phyloP scores from a whole-genome alignment of 176 grass and related monocot genomes.

The Puya raimondii region DNA sequence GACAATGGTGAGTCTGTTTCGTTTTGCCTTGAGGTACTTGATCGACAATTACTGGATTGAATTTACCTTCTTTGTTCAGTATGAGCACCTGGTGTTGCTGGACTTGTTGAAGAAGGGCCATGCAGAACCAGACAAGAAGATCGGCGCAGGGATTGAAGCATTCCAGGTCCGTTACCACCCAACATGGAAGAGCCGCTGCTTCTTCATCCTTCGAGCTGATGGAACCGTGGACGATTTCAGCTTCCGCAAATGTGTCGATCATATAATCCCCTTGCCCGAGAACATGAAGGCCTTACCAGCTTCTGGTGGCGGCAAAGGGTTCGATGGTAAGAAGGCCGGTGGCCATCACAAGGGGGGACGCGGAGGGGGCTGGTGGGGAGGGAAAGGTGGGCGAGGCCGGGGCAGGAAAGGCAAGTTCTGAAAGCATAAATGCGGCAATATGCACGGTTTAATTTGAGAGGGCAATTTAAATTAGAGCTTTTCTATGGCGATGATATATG shows the following conservation, averaged over 20 bases:
- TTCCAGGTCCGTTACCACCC: slow-evolving; percentile 80
- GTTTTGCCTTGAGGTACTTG: no score
- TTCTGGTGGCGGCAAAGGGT: slow-evolving; percentile 14
- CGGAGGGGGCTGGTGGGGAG: slow-evolving; percentile 21
- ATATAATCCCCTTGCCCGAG: slow-evolving; percentile 75
- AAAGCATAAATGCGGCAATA: neutral
- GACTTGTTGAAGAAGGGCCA: slow-evolving; percentile 80
- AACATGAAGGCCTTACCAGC: slow-evolving; percentile 34
- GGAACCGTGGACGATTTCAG: slow-evolving; percentile 76
- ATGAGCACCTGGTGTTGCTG: slow-evolving; percentile 71
- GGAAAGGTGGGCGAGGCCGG: slow-evolving; percentile 35
- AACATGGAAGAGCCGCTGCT: slow-evolving; percentile 59
- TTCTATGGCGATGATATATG: neutral
- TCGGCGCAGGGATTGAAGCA: slow-evolving; percentile 61
- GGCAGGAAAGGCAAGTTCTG: slow-evolving; percentile 25
- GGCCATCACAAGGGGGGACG: slow-evolving; percentile 34
- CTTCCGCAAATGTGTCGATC: slow-evolving; percentile 92
- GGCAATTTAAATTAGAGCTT: neutral
- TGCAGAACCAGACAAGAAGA: slow-evolving; percentile 52
- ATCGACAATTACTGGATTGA: neutral
- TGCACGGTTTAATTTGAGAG: neutral
- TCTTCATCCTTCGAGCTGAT: slow-evolving; percentile 67
- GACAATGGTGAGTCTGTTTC: no score
- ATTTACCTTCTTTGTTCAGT: slow-evolving; percentile 34
- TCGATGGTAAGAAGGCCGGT: slow-evolving; percentile 27